Conservation (phyloP, 805 yeast species). For the Naumovozyma dairenensis region DNA sequence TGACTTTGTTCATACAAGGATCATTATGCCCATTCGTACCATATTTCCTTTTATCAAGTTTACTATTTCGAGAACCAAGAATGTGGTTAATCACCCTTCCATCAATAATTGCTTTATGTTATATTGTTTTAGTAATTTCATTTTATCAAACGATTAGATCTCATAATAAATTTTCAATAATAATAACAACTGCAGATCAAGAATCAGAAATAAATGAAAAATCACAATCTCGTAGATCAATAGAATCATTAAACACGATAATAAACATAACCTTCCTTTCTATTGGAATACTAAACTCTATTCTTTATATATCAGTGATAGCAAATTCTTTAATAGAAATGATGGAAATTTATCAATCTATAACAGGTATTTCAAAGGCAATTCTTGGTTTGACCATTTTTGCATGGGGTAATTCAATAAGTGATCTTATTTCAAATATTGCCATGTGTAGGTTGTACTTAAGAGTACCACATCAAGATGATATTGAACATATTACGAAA, state of each 20-base stretch:
- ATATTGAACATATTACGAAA: constrained; percentile 9
- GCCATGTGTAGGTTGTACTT: constrained; percentile 58
- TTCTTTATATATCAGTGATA: constrained; percentile 26
- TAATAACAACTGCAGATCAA: constrained; percentile 6
- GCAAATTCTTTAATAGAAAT: constrained; percentile 30
- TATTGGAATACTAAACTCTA: constrained; percentile 25
- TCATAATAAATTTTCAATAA: constrained; percentile 18
- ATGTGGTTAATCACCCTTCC: constrained; percentile 11
- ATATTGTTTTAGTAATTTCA: constrained; percentile 6
- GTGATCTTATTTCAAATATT: constrained; percentile 79
- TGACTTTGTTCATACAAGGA: constrained; percentile 25
- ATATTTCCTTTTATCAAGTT: constrained; percentile 12
- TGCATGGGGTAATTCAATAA: constrained; percentile 89
- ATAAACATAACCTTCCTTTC: constrained; percentile 10
- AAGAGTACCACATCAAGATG: constrained; percentile 16
- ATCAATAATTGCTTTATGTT: constrained; percentile 2
- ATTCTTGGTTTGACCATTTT: constrained; percentile 84
- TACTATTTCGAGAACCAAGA: constrained; percentile 8
- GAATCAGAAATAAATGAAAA: constrained; percentile 6
- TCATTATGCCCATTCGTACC: constrained; percentile 25
- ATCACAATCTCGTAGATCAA: constrained; percentile 9
- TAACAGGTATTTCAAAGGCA: constrained; percentile 55
- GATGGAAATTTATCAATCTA: constrained; percentile 25
- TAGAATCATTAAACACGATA: constrained; percentile 12
- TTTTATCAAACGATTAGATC: constrained; percentile 11